Evolutionary conservation across 2,329 filamentous ascomycete genomes (phyloP).

Genomic region (Penicillium sp.): DNA sequence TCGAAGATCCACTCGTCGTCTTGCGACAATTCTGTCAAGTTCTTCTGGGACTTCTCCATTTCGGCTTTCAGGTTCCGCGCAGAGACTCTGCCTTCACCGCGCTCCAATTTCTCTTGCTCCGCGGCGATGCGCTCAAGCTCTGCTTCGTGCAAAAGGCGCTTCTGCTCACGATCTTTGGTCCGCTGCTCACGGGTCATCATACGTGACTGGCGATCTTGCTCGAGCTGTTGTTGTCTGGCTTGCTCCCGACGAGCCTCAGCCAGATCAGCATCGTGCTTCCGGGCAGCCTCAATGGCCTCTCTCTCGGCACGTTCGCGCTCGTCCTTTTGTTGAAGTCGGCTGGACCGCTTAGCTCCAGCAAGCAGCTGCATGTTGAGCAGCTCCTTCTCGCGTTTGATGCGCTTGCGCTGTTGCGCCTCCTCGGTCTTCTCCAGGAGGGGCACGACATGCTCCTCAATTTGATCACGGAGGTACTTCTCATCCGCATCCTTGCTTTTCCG

Average conservation of each 20-base stretch:
- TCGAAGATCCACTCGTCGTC: constrained; percentile 94
- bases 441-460: constrained; percentile 74
- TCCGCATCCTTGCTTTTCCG: constrained; percentile 77
- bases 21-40: constrained; percentile 69
- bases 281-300: constrained; percentile 68
- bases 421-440: constrained; percentile 79
- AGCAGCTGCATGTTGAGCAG: constrained; percentile 78
- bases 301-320: constrained; percentile 77
- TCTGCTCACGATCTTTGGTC: constrained; percentile 79
- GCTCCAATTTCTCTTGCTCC: constrained; percentile 63
- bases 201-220: constrained; percentile 74
- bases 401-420: constrained; percentile 67
- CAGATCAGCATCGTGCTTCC: constrained; percentile 64
- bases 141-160: constrained; percentile 79
- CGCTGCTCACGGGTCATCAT: constrained; percentile 83
- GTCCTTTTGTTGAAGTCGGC: constrained; percentile 76
- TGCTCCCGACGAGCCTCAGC: constrained; percentile 60
- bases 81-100: constrained; percentile 64
- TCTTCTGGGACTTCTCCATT: constrained; percentile 75
- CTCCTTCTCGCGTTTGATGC: constrained; percentile 75
- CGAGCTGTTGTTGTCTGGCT: constrained; percentile 61
- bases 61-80: constrained; percentile 78
- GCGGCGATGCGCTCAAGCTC: constrained; percentile 78
- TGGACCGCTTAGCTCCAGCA: constrained; percentile 91
- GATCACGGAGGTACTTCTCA: constrained; percentile 73